Evolutionary conservation across 495 filamentous ascomycete genomes (phyloP).

Genomic region (Annulohypoxylon bovei): DNA sequence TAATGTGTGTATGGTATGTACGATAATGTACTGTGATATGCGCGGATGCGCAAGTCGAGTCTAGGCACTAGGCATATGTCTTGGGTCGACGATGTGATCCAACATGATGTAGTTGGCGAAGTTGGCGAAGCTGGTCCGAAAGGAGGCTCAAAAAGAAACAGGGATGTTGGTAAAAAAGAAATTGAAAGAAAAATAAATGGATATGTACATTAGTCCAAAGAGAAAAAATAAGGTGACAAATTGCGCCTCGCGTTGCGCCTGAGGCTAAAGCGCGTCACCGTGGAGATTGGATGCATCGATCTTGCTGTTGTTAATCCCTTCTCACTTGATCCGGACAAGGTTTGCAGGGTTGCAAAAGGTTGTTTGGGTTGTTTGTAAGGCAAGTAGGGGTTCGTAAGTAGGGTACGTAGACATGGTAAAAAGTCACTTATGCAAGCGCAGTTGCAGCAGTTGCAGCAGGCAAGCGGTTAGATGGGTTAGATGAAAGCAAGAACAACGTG

Average conservation of each 20-base stretch:
- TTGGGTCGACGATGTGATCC: conserved; percentile 29
- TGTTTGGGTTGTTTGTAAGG: neutral
- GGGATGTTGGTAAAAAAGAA: neutral
- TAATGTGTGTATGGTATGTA: conserved; percentile 14
- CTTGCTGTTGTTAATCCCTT: conserved; percentile 11
- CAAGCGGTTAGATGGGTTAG: conserved; percentile 20
- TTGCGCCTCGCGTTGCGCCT: conserved; percentile 42
- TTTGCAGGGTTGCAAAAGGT: neutral
- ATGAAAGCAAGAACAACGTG: conserved; percentile 39
- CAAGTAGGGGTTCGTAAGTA: conserved; percentile 1
- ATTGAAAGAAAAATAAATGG: conserved; percentile 4
- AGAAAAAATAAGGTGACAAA: conserved; percentile 25
- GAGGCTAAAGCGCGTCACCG: conserved; percentile 43
- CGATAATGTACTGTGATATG: conserved; percentile 29
- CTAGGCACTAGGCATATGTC: conserved; percentile 17
- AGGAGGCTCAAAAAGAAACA: conserved; percentile 37
- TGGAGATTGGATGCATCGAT: conserved; percentile 30
- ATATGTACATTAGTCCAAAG: neutral
- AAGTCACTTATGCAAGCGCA: conserved; percentile 1
- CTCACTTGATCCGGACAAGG: neutral
- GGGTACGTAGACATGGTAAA: neutral
- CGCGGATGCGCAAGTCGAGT: conserved; percentile 21
- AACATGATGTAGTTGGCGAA: conserved; percentile 19
- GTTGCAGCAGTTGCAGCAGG: neutral
- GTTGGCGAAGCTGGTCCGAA: conserved; percentile 21